Evolutionary conservation across 441 rosid species (phyloP).

Genomic region (Croton setiger): DNA sequence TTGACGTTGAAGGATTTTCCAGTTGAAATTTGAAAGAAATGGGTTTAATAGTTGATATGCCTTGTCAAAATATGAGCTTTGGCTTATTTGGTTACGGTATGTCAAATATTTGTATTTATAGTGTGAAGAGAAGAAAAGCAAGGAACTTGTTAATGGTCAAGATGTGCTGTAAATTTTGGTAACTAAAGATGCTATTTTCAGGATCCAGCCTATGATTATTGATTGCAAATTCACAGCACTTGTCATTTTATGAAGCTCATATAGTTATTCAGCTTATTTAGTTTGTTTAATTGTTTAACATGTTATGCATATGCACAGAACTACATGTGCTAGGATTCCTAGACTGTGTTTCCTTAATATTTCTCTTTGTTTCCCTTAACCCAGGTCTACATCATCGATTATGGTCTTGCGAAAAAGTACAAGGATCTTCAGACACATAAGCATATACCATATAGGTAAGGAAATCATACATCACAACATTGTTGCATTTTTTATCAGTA

Average conservation of each 20-base stretch:
- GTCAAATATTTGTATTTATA: not conserved
- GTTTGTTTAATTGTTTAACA: not conserved
- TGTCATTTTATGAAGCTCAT: not conserved
- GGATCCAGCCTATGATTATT: not conserved
- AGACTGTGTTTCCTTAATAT: not conserved
- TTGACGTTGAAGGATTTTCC: not conserved
- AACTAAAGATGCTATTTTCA: not conserved
- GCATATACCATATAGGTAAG: slow-evolving; percentile 94
- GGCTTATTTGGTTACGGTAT: not conserved
- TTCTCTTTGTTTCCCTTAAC: not conserved
- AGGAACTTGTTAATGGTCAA: not conserved
- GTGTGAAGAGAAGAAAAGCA: no score
- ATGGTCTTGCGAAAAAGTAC: slow-evolving; percentile 95
- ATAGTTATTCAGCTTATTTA: not conserved
- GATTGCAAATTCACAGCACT: not conserved
- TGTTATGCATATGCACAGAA: not conserved
- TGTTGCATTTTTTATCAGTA: not conserved
- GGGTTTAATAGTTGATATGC: not conserved
- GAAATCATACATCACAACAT: not conserved
- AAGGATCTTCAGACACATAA: slow-evolving; percentile 95
- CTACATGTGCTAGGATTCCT: not conserved
- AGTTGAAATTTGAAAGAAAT: slow-evolving; percentile 3
- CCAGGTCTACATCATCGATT: slow-evolving; percentile 92
- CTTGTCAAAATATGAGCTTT: not conserved
- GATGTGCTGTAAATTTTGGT: not conserved